A percentile compares a stretch with the other conserved stretches of the same genome.
These are phyloP conservation scores for Microglena sp. DNA, from an alignment of 139 green algal species.

Conservation along the genomic window DNA sequence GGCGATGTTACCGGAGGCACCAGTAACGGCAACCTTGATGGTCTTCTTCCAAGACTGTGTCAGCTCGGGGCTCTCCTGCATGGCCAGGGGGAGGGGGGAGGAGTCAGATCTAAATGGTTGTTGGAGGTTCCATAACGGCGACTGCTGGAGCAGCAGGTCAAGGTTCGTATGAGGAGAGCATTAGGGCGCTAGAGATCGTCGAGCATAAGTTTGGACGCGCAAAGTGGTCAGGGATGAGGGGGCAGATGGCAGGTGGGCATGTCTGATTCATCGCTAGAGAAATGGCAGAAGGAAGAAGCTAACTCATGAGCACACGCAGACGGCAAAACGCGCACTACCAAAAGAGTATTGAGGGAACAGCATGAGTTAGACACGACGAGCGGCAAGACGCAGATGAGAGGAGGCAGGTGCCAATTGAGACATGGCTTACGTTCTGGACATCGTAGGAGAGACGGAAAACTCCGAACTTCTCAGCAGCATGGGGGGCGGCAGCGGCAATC, in stretches of 20 bases:
- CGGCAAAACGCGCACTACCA: background rate
- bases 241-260: background rate
- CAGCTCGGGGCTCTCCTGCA: constrained; percentile 47
- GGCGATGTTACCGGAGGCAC: constrained; percentile 78
- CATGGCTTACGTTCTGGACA: constrained; percentile 9
- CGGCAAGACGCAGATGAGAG: too few relatives aligned
- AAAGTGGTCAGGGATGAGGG: background rate
- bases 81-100: background rate
- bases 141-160: background rate
- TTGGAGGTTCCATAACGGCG: background rate
- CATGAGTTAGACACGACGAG: too few relatives aligned
- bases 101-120: background rate
- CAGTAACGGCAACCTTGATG: constrained; percentile 66
- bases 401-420: background rate
- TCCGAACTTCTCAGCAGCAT: constrained; percentile 9
- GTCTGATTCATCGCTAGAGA: background rate
- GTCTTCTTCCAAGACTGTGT: constrained; percentile 65
- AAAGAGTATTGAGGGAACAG: background rate
- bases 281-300: too few relatives aligned
- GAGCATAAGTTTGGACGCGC: too few relatives aligned
- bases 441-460: constrained; percentile 23
- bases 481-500: background rate
- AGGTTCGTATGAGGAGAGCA: background rate
- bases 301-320: background rate
- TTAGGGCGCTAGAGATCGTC: too few relatives aligned